phyloP scores from a whole-genome alignment of 805 yeast genomes.

The Candida incommunis region DNA sequence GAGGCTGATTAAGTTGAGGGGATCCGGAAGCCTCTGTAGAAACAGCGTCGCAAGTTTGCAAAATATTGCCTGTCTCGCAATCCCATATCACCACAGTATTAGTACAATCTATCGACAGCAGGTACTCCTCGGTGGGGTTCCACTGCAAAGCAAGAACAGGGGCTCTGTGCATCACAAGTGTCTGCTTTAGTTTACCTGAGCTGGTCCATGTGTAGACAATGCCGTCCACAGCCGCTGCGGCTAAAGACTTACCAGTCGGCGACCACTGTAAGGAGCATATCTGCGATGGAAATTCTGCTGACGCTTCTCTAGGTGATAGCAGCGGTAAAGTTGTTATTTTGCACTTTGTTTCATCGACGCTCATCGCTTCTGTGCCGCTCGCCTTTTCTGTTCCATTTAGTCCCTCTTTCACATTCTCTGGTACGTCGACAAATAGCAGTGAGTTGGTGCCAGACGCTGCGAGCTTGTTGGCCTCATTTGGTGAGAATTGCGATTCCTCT shows the following conservation, averaged over 20 bases:
- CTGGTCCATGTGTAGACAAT: slow-evolving; percentile 68
- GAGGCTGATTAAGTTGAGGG: slow-evolving; percentile 5
- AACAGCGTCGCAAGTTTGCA: slow-evolving; percentile 9
- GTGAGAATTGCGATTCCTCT: slow-evolving; percentile 1
- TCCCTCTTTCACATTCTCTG: not conserved
- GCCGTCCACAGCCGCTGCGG: slow-evolving; percentile 57
- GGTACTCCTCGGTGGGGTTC: slow-evolving; percentile 40
- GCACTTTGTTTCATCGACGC: not conserved
- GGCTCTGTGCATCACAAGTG: slow-evolving; percentile 33
- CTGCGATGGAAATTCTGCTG: not conserved
- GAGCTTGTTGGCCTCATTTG: not conserved
- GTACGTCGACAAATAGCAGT: not conserved
- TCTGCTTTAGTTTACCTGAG: slow-evolving; percentile 50
- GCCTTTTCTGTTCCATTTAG: too few species aligned
- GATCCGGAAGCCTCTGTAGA: slow-evolving; percentile 4
- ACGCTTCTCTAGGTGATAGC: not conserved
- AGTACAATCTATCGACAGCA: slow-evolving; percentile 47
- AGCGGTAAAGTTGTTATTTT: not conserved
- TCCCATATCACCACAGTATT: slow-evolving; percentile 55
- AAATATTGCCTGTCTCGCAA: slow-evolving; percentile 34
- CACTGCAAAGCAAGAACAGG: slow-evolving; percentile 47
- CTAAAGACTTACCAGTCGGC: slow-evolving; percentile 24
- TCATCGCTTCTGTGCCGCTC: too few species aligned
- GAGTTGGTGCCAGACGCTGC: not conserved
- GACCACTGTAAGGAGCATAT: slow-evolving; percentile 7